Conservation (phyloP, 2,329 filamentous ascomycete genomes). For the Ambrosiella beaveri region DNA sequence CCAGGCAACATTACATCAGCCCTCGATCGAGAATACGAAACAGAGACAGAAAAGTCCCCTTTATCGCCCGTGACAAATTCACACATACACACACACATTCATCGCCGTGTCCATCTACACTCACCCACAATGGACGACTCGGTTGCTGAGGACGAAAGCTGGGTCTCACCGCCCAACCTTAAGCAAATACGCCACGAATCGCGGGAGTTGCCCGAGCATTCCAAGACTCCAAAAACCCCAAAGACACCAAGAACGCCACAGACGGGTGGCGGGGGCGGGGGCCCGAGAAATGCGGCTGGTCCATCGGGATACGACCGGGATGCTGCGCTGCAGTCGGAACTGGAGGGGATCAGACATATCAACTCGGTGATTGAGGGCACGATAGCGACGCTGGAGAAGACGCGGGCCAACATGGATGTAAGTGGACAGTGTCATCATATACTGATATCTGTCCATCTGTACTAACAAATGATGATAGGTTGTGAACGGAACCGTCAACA, state of each 20-base stretch:
- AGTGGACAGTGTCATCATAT: slow-evolving; percentile 15
- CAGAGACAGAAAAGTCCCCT: no score
- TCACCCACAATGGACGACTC: slow-evolving; percentile 22
- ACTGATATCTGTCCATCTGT: not conserved
- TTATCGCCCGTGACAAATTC: no score
- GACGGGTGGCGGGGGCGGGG: slow-evolving; percentile 19
- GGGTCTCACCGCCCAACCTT: slow-evolving; percentile 23
- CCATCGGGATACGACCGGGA: slow-evolving; percentile 31
- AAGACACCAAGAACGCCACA: slow-evolving; percentile 30
- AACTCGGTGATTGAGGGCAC: slow-evolving; percentile 76
- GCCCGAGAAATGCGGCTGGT: slow-evolving; percentile 16
- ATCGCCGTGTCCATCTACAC: not conserved
- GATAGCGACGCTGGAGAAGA: slow-evolving; percentile 51
- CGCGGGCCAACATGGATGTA: slow-evolving; percentile 64
- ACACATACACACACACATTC: not conserved
- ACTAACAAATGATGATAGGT: slow-evolving; percentile 32
- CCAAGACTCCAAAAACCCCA: slow-evolving; percentile 31
- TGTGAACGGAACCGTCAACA: slow-evolving; percentile 68
- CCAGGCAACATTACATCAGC: no score
- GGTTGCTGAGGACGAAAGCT: slow-evolving; percentile 28
- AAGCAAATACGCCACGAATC: slow-evolving; percentile 14
- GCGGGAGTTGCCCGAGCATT: slow-evolving; percentile 20
- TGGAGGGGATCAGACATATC: slow-evolving; percentile 68
- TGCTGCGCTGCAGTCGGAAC: slow-evolving; percentile 55
- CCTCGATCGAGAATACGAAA: not conserved